phyloP scores from a whole-genome alignment of 192 early-diverging fungal genomes.

The Mortierella hygrophila region DNA sequence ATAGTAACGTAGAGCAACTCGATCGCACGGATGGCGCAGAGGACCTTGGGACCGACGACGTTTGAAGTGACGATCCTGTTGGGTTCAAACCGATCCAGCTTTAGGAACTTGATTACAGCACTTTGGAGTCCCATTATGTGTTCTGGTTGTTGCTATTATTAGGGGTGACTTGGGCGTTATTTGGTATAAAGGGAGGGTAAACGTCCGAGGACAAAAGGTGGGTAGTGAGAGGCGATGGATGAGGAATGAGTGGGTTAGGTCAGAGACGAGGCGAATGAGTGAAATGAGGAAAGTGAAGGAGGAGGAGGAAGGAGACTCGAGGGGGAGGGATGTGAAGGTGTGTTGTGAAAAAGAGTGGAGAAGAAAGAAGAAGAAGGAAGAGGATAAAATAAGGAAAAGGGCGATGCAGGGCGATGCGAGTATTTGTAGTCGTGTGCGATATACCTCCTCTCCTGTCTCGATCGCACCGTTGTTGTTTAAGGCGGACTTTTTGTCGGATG shows the following conservation, averaged over 20 bases:
- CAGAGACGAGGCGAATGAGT: neutral
- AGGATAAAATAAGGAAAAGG: constrained; percentile 14
- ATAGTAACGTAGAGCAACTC: constrained; percentile 33
- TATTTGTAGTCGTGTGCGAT: constrained; percentile 4
- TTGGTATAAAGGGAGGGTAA: neutral
- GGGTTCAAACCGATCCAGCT: constrained; percentile 45
- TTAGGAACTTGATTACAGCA: constrained; percentile 18
- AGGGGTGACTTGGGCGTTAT: neutral
- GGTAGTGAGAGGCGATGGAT: neutral
- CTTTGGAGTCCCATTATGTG: neutral
- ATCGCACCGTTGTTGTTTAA: neutral
- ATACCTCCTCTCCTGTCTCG: neutral
- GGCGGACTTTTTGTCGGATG: neutral
- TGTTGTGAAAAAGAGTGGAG: constrained; percentile 6
- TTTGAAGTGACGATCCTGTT: constrained; percentile 59
- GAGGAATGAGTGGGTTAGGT: neutral
- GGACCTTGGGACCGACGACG: constrained; percentile 33
- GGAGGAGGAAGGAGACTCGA: neutral
- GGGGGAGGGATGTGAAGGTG: neutral
- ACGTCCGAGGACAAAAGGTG: neutral
- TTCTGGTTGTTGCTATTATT: neutral
- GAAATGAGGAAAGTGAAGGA: neutral
- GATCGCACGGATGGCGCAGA: constrained; percentile 27
- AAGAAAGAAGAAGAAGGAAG: constrained; percentile 2
- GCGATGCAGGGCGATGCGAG: neutral